Percentiles rank a stretch among this genome's conserved stretches.
Evolutionary conservation across 1,284 basidiomycete genomes (phyloP).

Genomic region (Leccinum brunneo-olivaceum): DNA sequence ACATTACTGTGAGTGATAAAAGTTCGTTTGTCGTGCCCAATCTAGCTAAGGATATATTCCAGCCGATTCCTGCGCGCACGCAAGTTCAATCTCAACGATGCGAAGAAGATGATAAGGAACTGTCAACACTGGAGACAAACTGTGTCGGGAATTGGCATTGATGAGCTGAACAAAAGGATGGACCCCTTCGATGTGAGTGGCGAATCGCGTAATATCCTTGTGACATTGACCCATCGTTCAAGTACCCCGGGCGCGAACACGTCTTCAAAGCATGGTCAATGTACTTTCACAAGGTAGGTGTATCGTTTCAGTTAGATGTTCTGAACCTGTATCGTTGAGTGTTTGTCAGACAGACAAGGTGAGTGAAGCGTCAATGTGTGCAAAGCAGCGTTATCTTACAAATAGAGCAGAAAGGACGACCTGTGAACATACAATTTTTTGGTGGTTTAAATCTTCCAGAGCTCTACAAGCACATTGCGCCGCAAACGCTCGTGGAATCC

Average conservation of each 20-base stretch:
- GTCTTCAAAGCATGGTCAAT: conserved; percentile 71
- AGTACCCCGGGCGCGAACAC: conserved; percentile 63
- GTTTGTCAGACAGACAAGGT: conserved; percentile 53
- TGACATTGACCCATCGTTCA: conserved; percentile 8
- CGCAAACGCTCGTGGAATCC: conserved; percentile 58
- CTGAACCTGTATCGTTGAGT: background rate
- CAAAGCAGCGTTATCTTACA: conserved; percentile 3
- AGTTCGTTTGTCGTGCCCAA: background rate
- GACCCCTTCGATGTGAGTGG: conserved; percentile 57
- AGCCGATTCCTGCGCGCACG: conserved; percentile 68
- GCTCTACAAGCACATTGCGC: conserved; percentile 53
- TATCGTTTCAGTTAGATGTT: background rate
- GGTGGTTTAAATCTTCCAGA: conserved; percentile 54
- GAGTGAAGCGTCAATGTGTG: conserved; percentile 5
- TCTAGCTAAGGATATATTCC: conserved; percentile 2
- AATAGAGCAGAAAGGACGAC: conserved; percentile 52
- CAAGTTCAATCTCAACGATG: conserved; percentile 46
- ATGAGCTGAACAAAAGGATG: conserved; percentile 46
- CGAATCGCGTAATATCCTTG: background rate
- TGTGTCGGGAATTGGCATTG: conserved; percentile 51
- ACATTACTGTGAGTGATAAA: conserved; percentile 46
- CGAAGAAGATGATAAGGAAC: conserved; percentile 53
- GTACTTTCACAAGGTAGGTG: conserved; percentile 61
- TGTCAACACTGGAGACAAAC: conserved; percentile 56
- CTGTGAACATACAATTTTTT: conserved; percentile 59